A percentile compares a stretch with the other conserved stretches of the same genome.
These are phyloP conservation scores for Calocera viscosa DNA, from an alignment of 768 basidiomycete species.

Conservation along the genomic window DNA sequence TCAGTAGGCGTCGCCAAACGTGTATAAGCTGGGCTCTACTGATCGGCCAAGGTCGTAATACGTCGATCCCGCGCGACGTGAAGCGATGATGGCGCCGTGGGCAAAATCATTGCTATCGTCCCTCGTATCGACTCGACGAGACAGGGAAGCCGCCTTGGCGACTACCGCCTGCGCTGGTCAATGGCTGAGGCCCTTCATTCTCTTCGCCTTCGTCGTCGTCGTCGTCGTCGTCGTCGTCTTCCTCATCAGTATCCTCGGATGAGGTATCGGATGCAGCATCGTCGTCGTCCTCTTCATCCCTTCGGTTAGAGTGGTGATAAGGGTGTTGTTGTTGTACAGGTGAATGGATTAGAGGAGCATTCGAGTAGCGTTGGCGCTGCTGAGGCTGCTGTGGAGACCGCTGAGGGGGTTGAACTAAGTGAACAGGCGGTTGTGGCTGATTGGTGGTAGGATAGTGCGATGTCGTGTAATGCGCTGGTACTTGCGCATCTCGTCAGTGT, in stretches of 20 bases:
- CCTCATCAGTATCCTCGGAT: background rate
- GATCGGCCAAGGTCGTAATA: background rate
- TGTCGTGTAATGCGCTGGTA: background rate
- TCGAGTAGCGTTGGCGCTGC: background rate
- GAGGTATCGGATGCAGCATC: background rate
- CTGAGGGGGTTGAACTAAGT: background rate
- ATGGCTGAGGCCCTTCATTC: background rate
- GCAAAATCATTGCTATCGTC: background rate
- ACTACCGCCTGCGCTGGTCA: background rate
- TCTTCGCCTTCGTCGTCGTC: background rate
- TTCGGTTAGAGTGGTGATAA: background rate
- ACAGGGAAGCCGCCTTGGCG: constrained; percentile 4
- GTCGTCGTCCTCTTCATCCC: background rate
- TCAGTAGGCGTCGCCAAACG: background rate
- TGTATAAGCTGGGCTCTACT: background rate
- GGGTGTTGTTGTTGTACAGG: background rate
- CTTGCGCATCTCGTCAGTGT: background rate
- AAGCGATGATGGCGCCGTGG: background rate
- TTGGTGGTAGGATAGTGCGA: background rate
- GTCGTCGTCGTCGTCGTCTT: constrained; percentile 1
- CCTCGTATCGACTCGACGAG: background rate
- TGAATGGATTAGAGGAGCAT: background rate
- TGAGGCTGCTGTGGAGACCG: background rate
- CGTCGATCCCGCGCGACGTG: background rate
- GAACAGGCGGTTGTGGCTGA: background rate